A percentile compares a stretch with the other conserved stretches of the same genome.
phyloP scores from a whole-genome alignment of 140 eudicot genomes.

The Flaveria floridana region DNA sequence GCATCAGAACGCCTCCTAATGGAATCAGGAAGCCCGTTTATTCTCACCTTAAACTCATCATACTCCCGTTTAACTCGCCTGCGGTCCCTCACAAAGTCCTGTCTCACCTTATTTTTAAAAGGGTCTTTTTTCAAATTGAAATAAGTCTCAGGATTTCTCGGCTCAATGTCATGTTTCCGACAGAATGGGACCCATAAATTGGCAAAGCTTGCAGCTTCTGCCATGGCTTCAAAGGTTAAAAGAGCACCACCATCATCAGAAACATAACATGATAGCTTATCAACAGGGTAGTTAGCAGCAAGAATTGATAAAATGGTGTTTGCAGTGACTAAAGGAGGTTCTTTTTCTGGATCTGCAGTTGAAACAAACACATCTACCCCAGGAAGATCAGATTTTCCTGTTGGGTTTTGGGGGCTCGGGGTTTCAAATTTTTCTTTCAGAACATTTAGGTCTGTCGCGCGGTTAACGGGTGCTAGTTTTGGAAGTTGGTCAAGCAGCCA shows the following conservation, averaged over 20 bases:
- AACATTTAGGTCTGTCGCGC: slow-evolving; percentile 72
- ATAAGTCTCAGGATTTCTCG: slow-evolving; percentile 87
- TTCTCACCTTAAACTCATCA: slow-evolving; percentile 91
- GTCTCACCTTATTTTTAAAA: slow-evolving; percentile 69
- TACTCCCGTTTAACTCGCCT: slow-evolving; percentile 90
- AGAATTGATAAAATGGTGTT: slow-evolving; percentile 90
- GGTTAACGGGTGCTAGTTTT: slow-evolving; percentile 76
- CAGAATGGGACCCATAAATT: slow-evolving; percentile 93
- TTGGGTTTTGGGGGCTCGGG: slow-evolving; percentile 61
- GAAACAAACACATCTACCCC: slow-evolving; percentile 89
- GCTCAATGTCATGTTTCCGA: slow-evolving; percentile 79
- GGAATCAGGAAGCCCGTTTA: slow-evolving; percentile 85
- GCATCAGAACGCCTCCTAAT: slow-evolving; percentile 94
- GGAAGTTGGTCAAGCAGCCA: slow-evolving; percentile 98
- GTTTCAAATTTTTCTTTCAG: slow-evolving; percentile 87
- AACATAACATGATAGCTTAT: slow-evolving; percentile 88
- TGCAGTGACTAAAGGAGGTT: slow-evolving; percentile 90
- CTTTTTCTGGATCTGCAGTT: slow-evolving; percentile 95
- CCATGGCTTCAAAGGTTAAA: slow-evolving; percentile 93
- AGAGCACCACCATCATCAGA: slow-evolving; percentile 99
- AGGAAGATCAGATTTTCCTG: slow-evolving; percentile 89
- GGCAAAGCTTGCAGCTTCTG: slow-evolving; percentile 96
- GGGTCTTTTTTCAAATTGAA: slow-evolving; percentile 79
- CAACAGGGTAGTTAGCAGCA: slow-evolving; percentile 88
- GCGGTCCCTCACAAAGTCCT: slow-evolving; percentile 88